phyloP scores from a whole-genome alignment of 2,329 filamentous ascomycete species.

The Alternaria arborescens region DNA sequence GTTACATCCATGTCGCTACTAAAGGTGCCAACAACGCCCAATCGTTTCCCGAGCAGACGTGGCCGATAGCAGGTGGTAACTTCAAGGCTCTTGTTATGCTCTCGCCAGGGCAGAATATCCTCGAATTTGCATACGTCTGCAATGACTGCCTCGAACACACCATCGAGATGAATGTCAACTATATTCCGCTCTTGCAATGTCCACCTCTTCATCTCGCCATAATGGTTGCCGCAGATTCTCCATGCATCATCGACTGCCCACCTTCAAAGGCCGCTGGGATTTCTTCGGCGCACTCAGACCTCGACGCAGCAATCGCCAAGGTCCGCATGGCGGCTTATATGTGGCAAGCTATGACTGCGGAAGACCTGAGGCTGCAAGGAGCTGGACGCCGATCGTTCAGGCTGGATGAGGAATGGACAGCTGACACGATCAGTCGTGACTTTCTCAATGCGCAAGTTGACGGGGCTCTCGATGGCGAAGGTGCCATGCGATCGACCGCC shows the following conservation, averaged over 20 bases:
- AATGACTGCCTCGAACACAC: conserved; percentile 24
- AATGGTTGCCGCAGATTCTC: conserved; percentile 45
- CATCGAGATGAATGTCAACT: conserved; percentile 29
- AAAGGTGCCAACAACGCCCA: conserved; percentile 27
- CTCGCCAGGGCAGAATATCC: conserved; percentile 34
- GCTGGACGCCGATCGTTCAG: conserved; percentile 40
- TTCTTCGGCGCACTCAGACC: conserved; percentile 36
- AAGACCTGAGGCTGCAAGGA: conserved; percentile 39
- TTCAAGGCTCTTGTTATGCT: conserved; percentile 47
- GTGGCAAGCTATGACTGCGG: conserved; percentile 49
- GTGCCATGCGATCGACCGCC: conserved; percentile 36
- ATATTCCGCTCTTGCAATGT: conserved; percentile 41
- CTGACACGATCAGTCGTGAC: conserved; percentile 34
- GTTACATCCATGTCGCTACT: conserved; percentile 35
- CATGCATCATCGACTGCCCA: conserved; percentile 43
- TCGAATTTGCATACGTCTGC: conserved; percentile 33
- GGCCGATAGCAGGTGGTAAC: conserved; percentile 45
- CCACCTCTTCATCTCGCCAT: conserved; percentile 47
- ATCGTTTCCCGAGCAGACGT: conserved; percentile 39
- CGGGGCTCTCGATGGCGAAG: conserved; percentile 19
- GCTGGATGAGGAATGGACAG: conserved; percentile 44
- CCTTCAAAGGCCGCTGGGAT: conserved; percentile 34
- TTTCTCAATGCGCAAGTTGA: conserved; percentile 27
- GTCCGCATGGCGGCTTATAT: conserved; percentile 48
- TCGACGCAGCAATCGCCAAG: conserved; percentile 44